These are phyloP conservation scores for Skeletonema costatum DNA, from an alignment of 108 stramenopile species.

Conservation along the genomic window DNA sequence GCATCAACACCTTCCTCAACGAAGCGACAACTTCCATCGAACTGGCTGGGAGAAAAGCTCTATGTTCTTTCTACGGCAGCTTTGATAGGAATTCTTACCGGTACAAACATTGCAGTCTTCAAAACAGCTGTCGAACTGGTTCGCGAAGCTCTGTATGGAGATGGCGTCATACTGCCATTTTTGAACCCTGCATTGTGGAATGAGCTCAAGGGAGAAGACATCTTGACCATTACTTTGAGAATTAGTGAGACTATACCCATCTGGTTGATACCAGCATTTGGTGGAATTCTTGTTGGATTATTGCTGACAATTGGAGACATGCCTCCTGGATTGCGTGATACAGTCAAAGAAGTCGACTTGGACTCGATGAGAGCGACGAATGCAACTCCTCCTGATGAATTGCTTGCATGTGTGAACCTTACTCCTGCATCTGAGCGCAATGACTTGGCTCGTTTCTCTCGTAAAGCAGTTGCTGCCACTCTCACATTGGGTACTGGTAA, in stretches of 20 bases:
- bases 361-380: constrained; percentile 46
- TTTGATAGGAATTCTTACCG: constrained; percentile 66
- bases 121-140: constrained; percentile 72
- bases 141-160: constrained; percentile 53
- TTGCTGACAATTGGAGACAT: constrained; percentile 57
- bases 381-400: constrained; percentile 28
- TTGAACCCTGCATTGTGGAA: constrained; percentile 9
- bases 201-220: constrained; percentile 1
- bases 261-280: constrained; percentile 64
- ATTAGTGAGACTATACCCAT: constrained; percentile 30
- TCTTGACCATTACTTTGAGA: constrained; percentile 5
- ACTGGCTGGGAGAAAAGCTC: constrained; percentile 47
- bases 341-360: constrained; percentile 70
- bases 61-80: constrained; percentile 60
- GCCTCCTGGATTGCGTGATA: constrained; percentile 70
- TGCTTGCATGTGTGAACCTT: constrained; percentile 27
- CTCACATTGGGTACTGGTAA: constrained; percentile 88
- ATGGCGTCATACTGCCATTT: constrained; percentile 23
- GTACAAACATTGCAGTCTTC: constrained; percentile 66
- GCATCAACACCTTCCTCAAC: background rate
- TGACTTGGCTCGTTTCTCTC: constrained; percentile 53
- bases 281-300: constrained; percentile 60
- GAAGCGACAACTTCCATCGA: constrained; percentile 22
- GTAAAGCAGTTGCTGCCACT: constrained; percentile 80
- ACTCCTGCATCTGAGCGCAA: constrained; percentile 39